Percentiles rank a stretch among this genome's conserved stretches.
Conservation (phyloP, 2,329 filamentous ascomycete genomes). For the Cercospora nicotianae region DNA sequence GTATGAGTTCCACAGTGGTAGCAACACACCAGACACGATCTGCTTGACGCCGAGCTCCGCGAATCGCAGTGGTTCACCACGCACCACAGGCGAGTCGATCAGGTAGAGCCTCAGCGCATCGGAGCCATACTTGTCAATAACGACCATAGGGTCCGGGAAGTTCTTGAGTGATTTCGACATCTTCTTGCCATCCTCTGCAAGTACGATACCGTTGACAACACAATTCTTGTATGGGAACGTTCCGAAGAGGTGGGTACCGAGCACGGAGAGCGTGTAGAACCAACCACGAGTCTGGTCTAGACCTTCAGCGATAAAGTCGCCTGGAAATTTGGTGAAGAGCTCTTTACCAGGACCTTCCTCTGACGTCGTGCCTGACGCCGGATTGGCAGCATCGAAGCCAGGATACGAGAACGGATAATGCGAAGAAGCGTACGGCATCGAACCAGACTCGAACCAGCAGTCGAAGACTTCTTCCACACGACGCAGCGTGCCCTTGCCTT, state of each 20-base stretch:
- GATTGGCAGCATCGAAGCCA: slow-evolving; percentile 48
- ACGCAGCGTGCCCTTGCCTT: slow-evolving; percentile 78
- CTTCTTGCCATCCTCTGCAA: slow-evolving; percentile 95
- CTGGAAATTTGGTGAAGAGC: slow-evolving; percentile 79
- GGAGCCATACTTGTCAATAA: slow-evolving; percentile 86
- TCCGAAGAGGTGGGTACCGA: slow-evolving; percentile 85
- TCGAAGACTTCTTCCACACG: slow-evolving; percentile 89
- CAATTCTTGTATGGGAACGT: slow-evolving; percentile 89
- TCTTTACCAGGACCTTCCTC: slow-evolving; percentile 45
- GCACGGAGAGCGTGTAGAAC: slow-evolving; percentile 90
- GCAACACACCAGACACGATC: slow-evolving; percentile 84
- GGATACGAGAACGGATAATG: slow-evolving; percentile 92
- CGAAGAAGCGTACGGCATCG: slow-evolving; percentile 88
- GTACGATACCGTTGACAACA: slow-evolving; percentile 92
- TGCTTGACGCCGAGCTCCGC: slow-evolving; percentile 92
- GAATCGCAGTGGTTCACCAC: slow-evolving; percentile 86
- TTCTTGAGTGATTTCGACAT: slow-evolving; percentile 98
- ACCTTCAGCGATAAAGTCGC: slow-evolving; percentile 92
- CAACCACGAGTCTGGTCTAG: slow-evolving; percentile 92
- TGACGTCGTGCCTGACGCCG: slow-evolving; percentile 33
- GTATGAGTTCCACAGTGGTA: slow-evolving; percentile 94
- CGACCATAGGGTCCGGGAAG: slow-evolving; percentile 80
- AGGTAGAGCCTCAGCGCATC: slow-evolving; percentile 93
- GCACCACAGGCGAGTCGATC: slow-evolving; percentile 93
- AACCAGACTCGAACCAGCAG: slow-evolving; percentile 95